phyloP scores from a whole-genome alignment of 305 asterid genomes.

The Fraxinus velutina region DNA sequence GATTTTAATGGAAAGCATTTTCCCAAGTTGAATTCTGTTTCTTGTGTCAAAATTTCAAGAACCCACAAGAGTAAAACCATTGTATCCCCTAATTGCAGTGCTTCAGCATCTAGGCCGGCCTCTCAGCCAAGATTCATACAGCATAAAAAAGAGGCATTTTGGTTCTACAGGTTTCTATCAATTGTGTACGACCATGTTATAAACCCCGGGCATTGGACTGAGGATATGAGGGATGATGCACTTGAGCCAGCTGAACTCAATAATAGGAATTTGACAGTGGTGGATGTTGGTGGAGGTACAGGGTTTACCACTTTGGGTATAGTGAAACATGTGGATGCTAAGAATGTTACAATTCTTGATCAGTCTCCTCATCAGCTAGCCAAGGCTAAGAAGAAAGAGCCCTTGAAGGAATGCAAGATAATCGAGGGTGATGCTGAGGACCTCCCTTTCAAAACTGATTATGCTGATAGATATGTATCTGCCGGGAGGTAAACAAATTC shows the following conservation, averaged over 20 bases:
- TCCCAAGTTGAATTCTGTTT: conserved; percentile 32
- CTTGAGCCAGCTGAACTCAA: conserved; percentile 82
- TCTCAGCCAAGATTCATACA: conserved; percentile 90
- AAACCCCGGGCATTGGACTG: conserved; percentile 98
- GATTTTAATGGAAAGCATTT: conserved; percentile 30
- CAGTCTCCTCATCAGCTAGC: conserved; percentile 72
- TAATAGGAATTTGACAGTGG: conserved; percentile 54
- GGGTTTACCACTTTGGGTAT: conserved; percentile 51
- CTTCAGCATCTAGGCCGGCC: conserved; percentile 74
- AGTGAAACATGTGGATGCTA: conserved; percentile 65
- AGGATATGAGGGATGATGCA: conserved; percentile 96
- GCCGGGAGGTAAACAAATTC: conserved; percentile 70
- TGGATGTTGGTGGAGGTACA: conserved; percentile 96
- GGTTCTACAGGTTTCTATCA: conserved; percentile 86
- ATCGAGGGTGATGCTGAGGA: conserved; percentile 97
- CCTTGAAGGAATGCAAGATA: conserved; percentile 74
- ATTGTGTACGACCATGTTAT: conserved; percentile 88
- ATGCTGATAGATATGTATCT: conserved; percentile 72
- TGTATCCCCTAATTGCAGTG: conserved; percentile 54
- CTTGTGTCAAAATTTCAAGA: conserved; percentile 33
- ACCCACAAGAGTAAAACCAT: conserved; percentile 23
- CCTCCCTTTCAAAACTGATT: conserved; percentile 81
- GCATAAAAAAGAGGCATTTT: conserved; percentile 91
- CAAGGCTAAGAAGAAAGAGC: conserved; percentile 83
- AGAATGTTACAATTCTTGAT: conserved; percentile 93